These are phyloP conservation scores for Dispira simplex DNA, from an alignment of 192 early-diverging fungal genomes.

Conservation along the genomic window DNA sequence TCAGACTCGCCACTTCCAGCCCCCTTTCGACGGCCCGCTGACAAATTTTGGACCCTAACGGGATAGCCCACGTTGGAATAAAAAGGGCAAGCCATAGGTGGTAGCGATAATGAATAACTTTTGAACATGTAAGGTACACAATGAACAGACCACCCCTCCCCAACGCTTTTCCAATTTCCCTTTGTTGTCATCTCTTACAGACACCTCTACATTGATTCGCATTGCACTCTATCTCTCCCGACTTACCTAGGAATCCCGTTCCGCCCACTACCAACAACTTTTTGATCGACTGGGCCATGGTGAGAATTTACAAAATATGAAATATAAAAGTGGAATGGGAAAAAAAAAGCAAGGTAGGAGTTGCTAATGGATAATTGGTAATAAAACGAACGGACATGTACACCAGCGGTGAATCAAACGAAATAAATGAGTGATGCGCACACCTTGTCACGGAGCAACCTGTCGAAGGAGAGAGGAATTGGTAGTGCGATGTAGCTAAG, in stretches of 20 bases:
- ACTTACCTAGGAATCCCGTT: constrained; percentile 38
- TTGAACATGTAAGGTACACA: not conserved
- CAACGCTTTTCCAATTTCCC: constrained; percentile 26
- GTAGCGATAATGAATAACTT: not conserved
- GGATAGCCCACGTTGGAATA: constrained; percentile 10
- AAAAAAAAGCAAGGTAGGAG: too few relatives aligned
- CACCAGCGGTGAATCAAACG: too few relatives aligned
- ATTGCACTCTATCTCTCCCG: not conserved
- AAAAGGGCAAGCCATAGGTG: constrained; percentile 13
- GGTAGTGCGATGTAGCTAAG: too few relatives aligned
- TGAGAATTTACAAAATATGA: not conserved
- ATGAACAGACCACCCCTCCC: too few relatives aligned
- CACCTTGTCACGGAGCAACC: too few relatives aligned
- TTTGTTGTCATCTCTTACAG: constrained; percentile 24
- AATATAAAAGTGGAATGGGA: too few relatives aligned
- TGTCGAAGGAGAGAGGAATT: too few relatives aligned
- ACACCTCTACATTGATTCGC: constrained; percentile 23
- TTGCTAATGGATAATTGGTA: too few relatives aligned
- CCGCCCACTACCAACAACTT: constrained; percentile 46
- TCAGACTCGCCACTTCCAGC: constrained; percentile 32
- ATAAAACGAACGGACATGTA: too few relatives aligned
- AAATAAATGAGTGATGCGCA: too few relatives aligned
- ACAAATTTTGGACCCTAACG: constrained; percentile 21
- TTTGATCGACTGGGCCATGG: not conserved
- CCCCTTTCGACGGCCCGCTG: constrained; percentile 22